These are phyloP conservation scores for Setaria italica DNA, from an alignment of 202 grass and related monocot genomes.

Conservation along the genomic window DNA sequence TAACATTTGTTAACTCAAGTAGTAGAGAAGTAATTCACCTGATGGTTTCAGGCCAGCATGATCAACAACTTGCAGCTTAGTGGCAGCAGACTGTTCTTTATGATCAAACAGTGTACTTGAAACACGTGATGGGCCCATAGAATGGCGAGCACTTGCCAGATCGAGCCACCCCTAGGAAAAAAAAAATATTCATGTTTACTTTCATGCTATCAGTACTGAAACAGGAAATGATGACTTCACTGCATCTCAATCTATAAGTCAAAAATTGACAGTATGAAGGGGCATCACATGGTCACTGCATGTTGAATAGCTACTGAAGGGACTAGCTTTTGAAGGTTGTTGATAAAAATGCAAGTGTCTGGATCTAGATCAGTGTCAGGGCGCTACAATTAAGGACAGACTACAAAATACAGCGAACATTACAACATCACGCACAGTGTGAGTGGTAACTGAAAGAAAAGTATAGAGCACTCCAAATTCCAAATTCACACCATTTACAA, in stretches of 20 bases:
- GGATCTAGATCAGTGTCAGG: conserved; percentile 10
- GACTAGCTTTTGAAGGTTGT: background rate
- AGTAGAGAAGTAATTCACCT: conserved; percentile 42
- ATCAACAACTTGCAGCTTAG: conserved; percentile 67
- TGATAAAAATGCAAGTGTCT: background rate
- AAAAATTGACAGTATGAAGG: background rate
- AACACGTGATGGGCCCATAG: conserved; percentile 79
- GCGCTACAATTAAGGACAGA: background rate
- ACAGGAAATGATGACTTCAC: background rate
- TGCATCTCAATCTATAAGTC: background rate
- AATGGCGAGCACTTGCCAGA: conserved; percentile 87
- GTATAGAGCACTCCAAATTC: background rate
- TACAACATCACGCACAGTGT: background rate
- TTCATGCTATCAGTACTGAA: background rate
- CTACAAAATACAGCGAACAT: background rate
- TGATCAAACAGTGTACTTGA: conserved; percentile 76
- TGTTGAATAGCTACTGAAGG: background rate
- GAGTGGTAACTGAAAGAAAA: background rate
- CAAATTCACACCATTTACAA: background rate
- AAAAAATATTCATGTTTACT: conserved; percentile 34
- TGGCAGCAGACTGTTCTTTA: conserved; percentile 81
- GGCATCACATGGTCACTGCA: background rate
- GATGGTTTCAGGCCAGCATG: conserved; percentile 32
- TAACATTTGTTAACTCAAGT: background rate
- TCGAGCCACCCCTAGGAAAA: conserved; percentile 89